Evolutionary conservation across 1,284 basidiomycete genomes (phyloP), one percentile per base, ranked within the genome.

Genomic region (Vanrija sp.): DNA sequence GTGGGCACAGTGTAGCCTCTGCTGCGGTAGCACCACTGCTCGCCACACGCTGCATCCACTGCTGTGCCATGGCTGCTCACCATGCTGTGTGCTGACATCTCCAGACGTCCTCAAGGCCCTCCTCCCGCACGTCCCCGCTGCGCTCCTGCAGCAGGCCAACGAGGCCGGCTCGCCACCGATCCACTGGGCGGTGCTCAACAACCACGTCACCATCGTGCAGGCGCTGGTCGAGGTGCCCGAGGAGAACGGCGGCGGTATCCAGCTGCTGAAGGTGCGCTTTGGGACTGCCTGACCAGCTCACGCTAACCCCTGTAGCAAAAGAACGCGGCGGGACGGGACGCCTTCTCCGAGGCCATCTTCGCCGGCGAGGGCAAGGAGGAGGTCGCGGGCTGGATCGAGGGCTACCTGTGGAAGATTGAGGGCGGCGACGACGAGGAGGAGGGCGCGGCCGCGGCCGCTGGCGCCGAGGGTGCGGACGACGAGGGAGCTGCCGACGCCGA

Each of bases 151-250:
- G 3, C 77, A 79, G 1, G 82, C 81, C 55, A 94, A 93, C 69
- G 74, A 75, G 43, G 81, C 87, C 2, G 81, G 84, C 55, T 91
- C 89, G 15, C 92, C 89, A 2, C 81, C 91, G 6, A 77, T 94
- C 10, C 91, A 94, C 71, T 94, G 91, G 91, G 91, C 91, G 0
- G 84, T 88, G 1, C 72, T 91, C 42, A 94, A 94, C 74, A 80
- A 83, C 15, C 90, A 93, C 63, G 81, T 93, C 6, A 67, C 75
- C 9, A 74, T 85, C 50, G 82, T 84, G 1, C 81, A 87, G 71
- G 80, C 79, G n/a, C 83, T 94, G 34, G 83, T 91, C 9, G 68
- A 75, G 21, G 49, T 70, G 28, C 66, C 73, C 15, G 72, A 75
- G 53, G 72, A 69, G 53, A 52, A 66, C 43, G 74, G 75, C 9